Percentiles rank a stretch among this genome's conserved stretches.
phyloP scores from a whole-genome alignment of 192 early-diverging fungal genomes.

The Coemansia sp. region DNA sequence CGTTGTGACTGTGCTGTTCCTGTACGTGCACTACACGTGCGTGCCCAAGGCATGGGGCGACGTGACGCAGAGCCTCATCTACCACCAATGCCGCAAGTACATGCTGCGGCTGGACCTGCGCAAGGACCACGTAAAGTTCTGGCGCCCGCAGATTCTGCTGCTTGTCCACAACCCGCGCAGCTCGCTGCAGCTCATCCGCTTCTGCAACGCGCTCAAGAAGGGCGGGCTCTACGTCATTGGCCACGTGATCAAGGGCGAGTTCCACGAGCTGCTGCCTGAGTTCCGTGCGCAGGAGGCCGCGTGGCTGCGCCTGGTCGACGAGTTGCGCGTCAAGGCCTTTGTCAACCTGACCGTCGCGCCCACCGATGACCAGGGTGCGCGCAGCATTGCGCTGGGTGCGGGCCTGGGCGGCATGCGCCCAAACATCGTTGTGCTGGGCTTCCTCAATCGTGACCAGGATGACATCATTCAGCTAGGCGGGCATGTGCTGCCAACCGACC shows the following conservation, averaged over 20 bases:
- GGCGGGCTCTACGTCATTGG: slow-evolving; percentile 67
- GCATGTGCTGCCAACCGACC: slow-evolving; percentile 54
- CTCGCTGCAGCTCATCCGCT: slow-evolving; percentile 58
- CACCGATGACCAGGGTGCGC: slow-evolving; percentile 53
- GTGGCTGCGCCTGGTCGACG: slow-evolving; percentile 63
- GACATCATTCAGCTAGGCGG: neutral
- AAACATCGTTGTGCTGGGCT: slow-evolving; percentile 65
- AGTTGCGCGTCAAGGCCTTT: slow-evolving; percentile 62
- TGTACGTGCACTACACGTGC: slow-evolving; percentile 64
- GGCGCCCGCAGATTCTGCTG: slow-evolving; percentile 69
- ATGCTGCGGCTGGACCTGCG: slow-evolving; percentile 61
- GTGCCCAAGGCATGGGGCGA: slow-evolving; percentile 71
- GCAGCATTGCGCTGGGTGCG: slow-evolving; percentile 59
- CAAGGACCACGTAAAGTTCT: slow-evolving; percentile 70
- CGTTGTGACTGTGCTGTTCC: slow-evolving; percentile 57
- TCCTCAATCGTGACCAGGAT: slow-evolving; percentile 31
- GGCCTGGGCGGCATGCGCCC: slow-evolving; percentile 69
- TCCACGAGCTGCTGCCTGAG: slow-evolving; percentile 54
- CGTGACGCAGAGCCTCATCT: slow-evolving; percentile 67
- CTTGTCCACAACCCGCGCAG: slow-evolving; percentile 61
- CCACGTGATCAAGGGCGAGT: slow-evolving; percentile 59
- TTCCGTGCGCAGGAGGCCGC: slow-evolving; percentile 52
- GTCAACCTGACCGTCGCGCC: slow-evolving; percentile 57
- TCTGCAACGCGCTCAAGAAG: slow-evolving; percentile 70
- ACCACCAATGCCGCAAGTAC: slow-evolving; percentile 72